These are phyloP conservation scores for Guillardia theta DNA, from an alignment of 78 protist species.

Conservation along the genomic window DNA sequence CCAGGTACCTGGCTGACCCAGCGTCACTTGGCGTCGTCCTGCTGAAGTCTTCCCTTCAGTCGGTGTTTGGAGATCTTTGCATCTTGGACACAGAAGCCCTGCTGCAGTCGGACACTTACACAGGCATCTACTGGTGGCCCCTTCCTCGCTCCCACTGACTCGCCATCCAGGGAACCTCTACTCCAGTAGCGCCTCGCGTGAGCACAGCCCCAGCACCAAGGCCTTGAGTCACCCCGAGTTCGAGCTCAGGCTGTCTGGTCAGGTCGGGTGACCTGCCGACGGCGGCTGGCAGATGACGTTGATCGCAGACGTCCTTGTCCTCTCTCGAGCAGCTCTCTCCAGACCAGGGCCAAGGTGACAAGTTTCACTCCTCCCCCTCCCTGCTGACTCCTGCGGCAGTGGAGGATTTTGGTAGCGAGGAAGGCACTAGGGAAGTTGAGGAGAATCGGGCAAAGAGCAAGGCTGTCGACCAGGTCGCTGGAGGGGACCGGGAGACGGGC, in stretches of 20 bases:
- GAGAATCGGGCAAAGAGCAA: neutral
- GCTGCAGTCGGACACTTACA: neutral
- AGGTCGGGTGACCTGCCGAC: neutral
- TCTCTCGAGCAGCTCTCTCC: no score
- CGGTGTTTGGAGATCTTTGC: neutral
- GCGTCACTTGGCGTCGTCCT: neutral
- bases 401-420: no score
- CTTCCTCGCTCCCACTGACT: neutral
- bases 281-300: no score
- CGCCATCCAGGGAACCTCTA: neutral
- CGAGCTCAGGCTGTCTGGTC: neutral
- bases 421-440: no score
- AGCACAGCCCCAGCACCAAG: neutral
- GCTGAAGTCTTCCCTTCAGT: neutral
- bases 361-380: no score
- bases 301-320: no score
- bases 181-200: neutral
- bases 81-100: neutral
- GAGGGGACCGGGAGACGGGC: neutral
- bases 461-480: neutral
- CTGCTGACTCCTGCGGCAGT: no score
- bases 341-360: no score
- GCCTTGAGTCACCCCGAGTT: neutral
- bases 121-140: neutral
- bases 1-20: neutral